Base-by-base conservation (phyloP, 2,329 filamentous ascomycete genomes). In the Penicillium sp. region DNA sequence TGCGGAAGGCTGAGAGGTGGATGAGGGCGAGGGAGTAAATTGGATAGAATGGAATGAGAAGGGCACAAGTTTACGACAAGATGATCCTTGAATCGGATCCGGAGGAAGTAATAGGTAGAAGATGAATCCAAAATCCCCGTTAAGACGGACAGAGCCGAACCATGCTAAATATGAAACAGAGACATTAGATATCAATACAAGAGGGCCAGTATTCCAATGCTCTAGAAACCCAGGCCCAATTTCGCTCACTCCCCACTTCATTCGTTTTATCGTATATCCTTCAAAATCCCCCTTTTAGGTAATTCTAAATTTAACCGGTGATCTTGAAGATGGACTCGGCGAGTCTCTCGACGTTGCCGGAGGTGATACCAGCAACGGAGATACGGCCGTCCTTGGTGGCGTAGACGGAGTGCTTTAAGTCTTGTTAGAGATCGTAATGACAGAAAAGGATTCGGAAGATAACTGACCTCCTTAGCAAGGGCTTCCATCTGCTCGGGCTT, bases 401-500 rank as follows among this genome's bases (percentile, higher is more conserved):
- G 74, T 99, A 99, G 68, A 99, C 93, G 57, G 91, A 96, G 83
- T 94, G 90, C 81, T 84, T 57, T 40, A 27, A 34, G 49, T 36
- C n/a, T 29, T 32, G 30, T 63, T 54, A 67, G 61, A 40, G 11
- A 23, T 32, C 18, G 13, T 16, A 7, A 41, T 14, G 19, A 38
- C 41, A 47, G 26, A 42, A 13, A 11, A 4, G 11, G 18, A 19
- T 39, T 32, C 16, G 14, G 23, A 16, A 9, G 29, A 26, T 26
- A 18, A 18, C 79, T 71, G 69, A 84, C 82, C 81, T 97, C 90
- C 81, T 95, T 91, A 64, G 92, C 90, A 59, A 99, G 82, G 69
- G 80, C 80, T 52, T 93, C 89, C 90, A 97, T 97, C 80, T 97
- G 89, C 78, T 93, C 87, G 51, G 92, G 80, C 67, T 82, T 93